Evolutionary conservation across 139 green algal species (phyloP), one percentile per base, ranked within the genome.

Genomic region (Tetraselmis striata): DNA sequence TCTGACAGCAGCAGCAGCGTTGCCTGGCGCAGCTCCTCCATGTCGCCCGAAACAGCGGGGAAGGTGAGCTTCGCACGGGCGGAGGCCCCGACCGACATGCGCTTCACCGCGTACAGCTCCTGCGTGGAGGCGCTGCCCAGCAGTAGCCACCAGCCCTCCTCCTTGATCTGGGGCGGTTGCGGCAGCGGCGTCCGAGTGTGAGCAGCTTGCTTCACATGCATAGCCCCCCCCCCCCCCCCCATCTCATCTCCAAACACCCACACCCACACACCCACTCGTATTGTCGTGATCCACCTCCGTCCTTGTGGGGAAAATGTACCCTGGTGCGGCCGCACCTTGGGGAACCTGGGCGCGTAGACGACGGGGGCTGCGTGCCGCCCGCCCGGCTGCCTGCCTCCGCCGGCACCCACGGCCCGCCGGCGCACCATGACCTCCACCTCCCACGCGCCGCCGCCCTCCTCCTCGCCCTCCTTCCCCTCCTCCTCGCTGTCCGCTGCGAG

Each of bases 81-180:
- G 25, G 77, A 78, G 32, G 30, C 76, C 1, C 79, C 77, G 28
- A 97, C 93, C 29, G 79, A 91, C 32, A 98, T 74, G 18, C 96
- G 89, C 85, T 94, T 95, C 27, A 99, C 59, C 0, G 92, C 94
- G 1, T 95, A 83, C 82, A 99, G 89, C 89, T 97, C 93, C 1
- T 88, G 77, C 0, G 85, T 92, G 29, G 2, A 29, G 0, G 59
- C 26, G 80, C 94, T 82, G 0, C 91, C 95, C 30, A 94, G 77
- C 75, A 98, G 82, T 75, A 98, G 77, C 92, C 94, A 99, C 96
- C 96, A 99, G 1, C 96, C 94, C 84, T 98, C 96, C 83, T 99
- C 95, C 84, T 99, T 98, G 25, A 93, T 81, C 90, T 95, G 88
- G 22, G 80, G 85, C 23, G n/a, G n/a, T n/a, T n/a, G n/a, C n/a